Evolutionary conservation across 345 rosid genomes (phyloP), one percentile per base, ranked within the genome.

Genomic region (Kandelia obovata): DNA sequence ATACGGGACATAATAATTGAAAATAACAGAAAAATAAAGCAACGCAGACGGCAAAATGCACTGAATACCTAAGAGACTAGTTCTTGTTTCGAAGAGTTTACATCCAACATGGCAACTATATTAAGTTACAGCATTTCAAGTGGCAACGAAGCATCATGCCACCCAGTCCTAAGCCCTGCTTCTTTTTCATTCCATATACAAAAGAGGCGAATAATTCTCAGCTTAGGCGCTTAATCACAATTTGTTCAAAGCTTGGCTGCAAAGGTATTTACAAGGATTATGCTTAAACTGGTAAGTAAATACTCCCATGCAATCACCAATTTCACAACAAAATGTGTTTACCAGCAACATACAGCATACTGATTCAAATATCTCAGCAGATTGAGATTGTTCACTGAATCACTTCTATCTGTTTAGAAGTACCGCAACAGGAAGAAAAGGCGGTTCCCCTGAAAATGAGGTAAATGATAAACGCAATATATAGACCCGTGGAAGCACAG

Each of bases 391-490:
- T 15, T 62, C 34, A 62, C 59, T 34, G 53, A 46, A 43, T 39
- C 65, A 17, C 72, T 26, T 49, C 66, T 58, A 52, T 49, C 16
- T 58, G 65, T 64, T 69, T 75, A 0, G 60, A 21, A 4, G 25
- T 59, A 3, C 28, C 0, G 53, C 72, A 61, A 89, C 86, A 83
- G 0, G 79, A 35, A 32, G 77, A 71, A 61, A 76, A 83, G 6
- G 64, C 58, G 37, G 87, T 2, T 61, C 84, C 90, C 67, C 80
- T 72, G 23, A 74, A 86, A 19, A 88, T 73, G 0, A 91, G 93
- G 73, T 94, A 91, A 62, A 88, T 0, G 74, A 91, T 87, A 78
- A 94, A 94, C 0, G 85, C 86, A 32, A 81, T 73, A 65, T 94
- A 94, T 19, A 84, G 86, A 30, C 74, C 78, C 0, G 89, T 88